A percentile compares a stretch with the other conserved stretches of the same genome.
Conservation (phyloP, 306 rosid genomes). For the Glycine latifolia region DNA sequence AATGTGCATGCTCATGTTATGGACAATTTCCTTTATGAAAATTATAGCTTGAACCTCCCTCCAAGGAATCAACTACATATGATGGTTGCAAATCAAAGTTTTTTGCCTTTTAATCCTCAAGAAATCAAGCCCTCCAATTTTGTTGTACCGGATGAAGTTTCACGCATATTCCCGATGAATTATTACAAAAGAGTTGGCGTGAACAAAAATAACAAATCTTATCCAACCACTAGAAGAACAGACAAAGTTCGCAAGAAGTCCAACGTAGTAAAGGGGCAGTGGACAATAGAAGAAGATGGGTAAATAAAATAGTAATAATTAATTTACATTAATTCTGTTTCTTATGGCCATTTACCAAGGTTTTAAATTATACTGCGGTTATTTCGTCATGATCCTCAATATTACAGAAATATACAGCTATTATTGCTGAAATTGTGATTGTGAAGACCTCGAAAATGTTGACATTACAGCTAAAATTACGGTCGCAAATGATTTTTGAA, state of each 20-base stretch:
- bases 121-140: conserved; percentile 54
- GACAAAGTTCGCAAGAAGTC: conserved; percentile 61
- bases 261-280: conserved; percentile 83
- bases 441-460: too few relatives aligned
- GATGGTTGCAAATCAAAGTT: conserved; percentile 49
- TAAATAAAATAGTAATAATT: conserved; percentile 3
- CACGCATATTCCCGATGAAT: conserved; percentile 60
- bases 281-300: conserved; percentile 93
- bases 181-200: conserved; percentile 49
- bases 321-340: not conserved
- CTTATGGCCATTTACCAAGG: not conserved
- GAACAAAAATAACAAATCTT: conserved; percentile 45
- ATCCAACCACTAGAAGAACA: conserved; percentile 47
- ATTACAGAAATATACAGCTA: too few relatives aligned
- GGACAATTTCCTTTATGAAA: conserved; percentile 67
- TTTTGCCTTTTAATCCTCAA: conserved; percentile 46
- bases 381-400: not conserved
- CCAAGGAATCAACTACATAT: conserved; percentile 51
- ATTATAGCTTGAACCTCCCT: conserved; percentile 47
- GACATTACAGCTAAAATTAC: too few relatives aligned
- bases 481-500: not conserved
- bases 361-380: not conserved
- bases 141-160: conserved; percentile 70
- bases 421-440: too few relatives aligned
- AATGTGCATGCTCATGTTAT: conserved; percentile 50